Conservation (phyloP, 306 rosid species). For the Vigna reflexopilosa region DNA sequence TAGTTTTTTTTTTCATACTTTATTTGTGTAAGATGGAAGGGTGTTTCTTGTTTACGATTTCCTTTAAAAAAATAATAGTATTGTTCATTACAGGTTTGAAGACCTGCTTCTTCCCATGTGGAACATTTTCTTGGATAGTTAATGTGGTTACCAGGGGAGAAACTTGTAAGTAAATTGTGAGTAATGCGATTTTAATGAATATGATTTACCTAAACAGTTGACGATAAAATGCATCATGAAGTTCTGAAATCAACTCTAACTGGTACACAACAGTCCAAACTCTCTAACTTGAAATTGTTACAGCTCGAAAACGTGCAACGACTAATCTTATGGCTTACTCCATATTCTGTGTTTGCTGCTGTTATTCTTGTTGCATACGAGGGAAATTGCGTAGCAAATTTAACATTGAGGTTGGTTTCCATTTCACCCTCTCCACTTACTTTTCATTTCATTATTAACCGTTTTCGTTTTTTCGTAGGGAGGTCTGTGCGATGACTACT, state of each 20-base stretch:
- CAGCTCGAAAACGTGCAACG: constrained; percentile 49
- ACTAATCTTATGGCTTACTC: constrained; percentile 42
- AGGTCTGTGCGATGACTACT: constrained; percentile 47
- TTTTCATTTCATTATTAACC: background rate
- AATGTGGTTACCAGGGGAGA: constrained; percentile 38
- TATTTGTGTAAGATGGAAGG: background rate
- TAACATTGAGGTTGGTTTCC: constrained; percentile 44
- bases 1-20: background rate
- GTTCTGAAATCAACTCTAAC: background rate
- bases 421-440: too few relatives aligned
- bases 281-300: background rate
- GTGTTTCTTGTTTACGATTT: background rate
- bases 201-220: background rate
- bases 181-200: background rate
- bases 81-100: constrained; percentile 45
- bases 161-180: constrained; percentile 38
- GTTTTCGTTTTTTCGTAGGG: constrained; percentile 33
- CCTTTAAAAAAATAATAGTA: background rate
- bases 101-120: constrained; percentile 57
- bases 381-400: constrained; percentile 41
- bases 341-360: constrained; percentile 46
- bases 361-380: constrained; percentile 52
- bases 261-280: background rate
- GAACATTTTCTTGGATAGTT: constrained; percentile 56
- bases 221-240: background rate